Conservation (phyloP, 169 alveolate genomes). For the Plasmodium sp. region DNA sequence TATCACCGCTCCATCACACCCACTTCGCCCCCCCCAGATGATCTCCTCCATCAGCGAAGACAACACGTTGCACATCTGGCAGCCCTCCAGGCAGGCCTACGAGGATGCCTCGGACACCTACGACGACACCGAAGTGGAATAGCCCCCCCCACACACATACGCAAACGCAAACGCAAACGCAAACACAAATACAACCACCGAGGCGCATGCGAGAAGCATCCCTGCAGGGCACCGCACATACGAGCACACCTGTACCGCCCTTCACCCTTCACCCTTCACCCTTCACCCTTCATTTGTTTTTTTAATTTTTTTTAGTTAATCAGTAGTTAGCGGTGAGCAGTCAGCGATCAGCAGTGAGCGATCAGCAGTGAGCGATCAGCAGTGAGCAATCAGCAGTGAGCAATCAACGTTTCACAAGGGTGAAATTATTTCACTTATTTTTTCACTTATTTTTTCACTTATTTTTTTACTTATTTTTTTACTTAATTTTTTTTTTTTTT, state of each 20-base stretch:
- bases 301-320: background rate
- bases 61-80: slow-evolving; percentile 87
- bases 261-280: background rate
- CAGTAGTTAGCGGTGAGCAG: background rate
- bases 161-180: no score
- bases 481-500: background rate
- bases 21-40: slow-evolving; percentile 54
- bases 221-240: background rate
- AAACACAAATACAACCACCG: background rate
- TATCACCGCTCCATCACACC: background rate
- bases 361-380: no score
- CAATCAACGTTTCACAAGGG: background rate
- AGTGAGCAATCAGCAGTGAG: no score
- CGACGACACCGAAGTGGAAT: slow-evolving; percentile 67
- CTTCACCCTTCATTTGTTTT: background rate
- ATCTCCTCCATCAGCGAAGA: slow-evolving; percentile 86
- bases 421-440: background rate
- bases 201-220: background rate
- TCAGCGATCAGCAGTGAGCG: no score
- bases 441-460: background rate
- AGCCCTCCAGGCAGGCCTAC: slow-evolving; percentile 80
- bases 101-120: slow-evolving; percentile 68
- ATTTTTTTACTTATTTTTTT: no score
- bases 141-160: background rate
- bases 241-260: background rate